Evolutionary conservation across 2,329 filamentous ascomycete genomes (phyloP).

Genomic region (Pseudopithomyces maydicus): DNA sequence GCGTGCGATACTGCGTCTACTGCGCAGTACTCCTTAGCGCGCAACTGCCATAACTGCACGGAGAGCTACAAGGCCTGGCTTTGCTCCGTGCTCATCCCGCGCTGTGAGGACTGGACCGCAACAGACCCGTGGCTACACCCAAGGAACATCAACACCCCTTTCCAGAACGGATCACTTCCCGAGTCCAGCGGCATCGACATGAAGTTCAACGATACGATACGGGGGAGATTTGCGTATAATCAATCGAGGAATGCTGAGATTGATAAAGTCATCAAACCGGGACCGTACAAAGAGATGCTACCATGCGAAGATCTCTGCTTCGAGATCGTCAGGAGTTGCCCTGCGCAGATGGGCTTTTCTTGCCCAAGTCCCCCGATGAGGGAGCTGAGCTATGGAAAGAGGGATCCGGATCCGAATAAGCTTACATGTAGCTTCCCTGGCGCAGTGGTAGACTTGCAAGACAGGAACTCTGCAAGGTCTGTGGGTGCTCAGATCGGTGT

Average conservation of each 20-base stretch:
- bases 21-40: conserved; percentile 80
- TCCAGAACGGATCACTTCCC: conserved; percentile 67
- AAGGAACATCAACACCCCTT: conserved; percentile 72
- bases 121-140: conserved; percentile 58
- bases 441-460: conserved; percentile 44
- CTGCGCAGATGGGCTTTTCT: conserved; percentile 72
- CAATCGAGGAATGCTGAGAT: conserved; percentile 74
- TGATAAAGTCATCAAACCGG: conserved; percentile 73
- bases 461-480: conserved; percentile 14
- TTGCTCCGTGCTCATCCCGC: conserved; percentile 89
- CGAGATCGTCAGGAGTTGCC: conserved; percentile 82
- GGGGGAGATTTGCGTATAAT: conserved; percentile 50
- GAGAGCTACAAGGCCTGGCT: conserved; percentile 91
- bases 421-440: conserved; percentile 50
- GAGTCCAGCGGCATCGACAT: conserved; percentile 16
- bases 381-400: conserved; percentile 31
- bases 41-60: conserved; percentile 76
- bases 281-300: conserved; percentile 91
- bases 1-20: conserved; percentile 78
- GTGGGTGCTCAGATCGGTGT: neutral
- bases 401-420: conserved; percentile 14
- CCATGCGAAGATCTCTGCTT: conserved; percentile 91
- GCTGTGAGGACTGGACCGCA: conserved; percentile 82
- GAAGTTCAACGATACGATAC: conserved; percentile 30
- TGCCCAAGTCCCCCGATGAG: conserved; percentile 63